A percentile compares a stretch with the other conserved stretches of the same genome.
These are phyloP conservation scores for Saccharomycopsis sp. DNA, from an alignment of 805 yeast genomes.

Conservation along the genomic window DNA sequence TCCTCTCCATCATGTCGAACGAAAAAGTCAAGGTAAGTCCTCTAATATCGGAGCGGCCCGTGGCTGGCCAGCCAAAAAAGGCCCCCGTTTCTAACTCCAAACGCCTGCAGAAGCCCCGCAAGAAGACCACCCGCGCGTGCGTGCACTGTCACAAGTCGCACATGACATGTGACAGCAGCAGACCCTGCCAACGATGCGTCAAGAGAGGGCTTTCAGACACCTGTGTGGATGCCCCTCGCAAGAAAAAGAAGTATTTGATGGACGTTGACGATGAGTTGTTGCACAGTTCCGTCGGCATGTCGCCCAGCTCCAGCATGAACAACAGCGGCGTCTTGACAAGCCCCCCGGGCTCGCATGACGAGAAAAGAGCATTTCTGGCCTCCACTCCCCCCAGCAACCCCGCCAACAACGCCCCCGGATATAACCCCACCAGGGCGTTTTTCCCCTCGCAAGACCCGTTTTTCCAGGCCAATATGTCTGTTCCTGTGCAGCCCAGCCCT, in stretches of 20 bases:
- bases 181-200: conserved; percentile 80
- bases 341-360: neutral
- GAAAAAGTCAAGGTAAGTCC: neutral
- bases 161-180: conserved; percentile 76
- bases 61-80: too few species aligned
- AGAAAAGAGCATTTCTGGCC: neutral
- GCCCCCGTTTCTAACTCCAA: neutral
- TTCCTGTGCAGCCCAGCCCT: neutral
- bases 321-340: neutral
- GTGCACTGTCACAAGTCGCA: conserved; percentile 87
- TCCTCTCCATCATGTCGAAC: neutral
- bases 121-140: conserved; percentile 83
- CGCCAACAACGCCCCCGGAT: neutral
- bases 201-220: conserved; percentile 57
- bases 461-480: neutral
- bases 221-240: conserved; percentile 88
- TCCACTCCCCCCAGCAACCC: neutral
- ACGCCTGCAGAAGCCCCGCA: conserved; percentile 31
- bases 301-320: neutral
- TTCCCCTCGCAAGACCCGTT: neutral
- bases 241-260: conserved; percentile 70
- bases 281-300: conserved; percentile 17
- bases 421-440: neutral
- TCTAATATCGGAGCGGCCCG: too few species aligned
- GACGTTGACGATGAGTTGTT: conserved; percentile 42